Conservation (phyloP, 2,329 filamentous ascomycete species). For the Furcasterigmium sp. region DNA sequence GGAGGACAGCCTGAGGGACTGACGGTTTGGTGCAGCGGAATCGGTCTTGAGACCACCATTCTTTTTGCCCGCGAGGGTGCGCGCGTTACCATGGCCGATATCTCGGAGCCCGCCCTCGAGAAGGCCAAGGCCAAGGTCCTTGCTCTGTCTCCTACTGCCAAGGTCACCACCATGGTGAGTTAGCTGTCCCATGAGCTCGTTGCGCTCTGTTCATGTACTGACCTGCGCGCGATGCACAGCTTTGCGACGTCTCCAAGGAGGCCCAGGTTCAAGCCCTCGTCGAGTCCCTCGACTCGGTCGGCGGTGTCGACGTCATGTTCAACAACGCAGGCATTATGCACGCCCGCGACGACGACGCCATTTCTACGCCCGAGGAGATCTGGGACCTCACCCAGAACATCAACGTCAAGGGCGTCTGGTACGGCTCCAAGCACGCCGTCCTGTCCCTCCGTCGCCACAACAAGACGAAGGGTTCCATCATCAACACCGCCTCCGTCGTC, state of each 20-base stretch:
- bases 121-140: slow-evolving; percentile 72
- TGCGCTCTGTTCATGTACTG: background rate
- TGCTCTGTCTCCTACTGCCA: slow-evolving; percentile 60
- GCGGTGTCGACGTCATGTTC: slow-evolving; percentile 87
- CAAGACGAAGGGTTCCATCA: slow-evolving; percentile 76
- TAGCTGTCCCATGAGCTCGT: too few relatives aligned
- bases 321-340: slow-evolving; percentile 99
- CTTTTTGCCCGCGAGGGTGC: slow-evolving; percentile 88
- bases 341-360: slow-evolving; percentile 70
- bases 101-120: slow-evolving; percentile 71
- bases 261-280: slow-evolving; percentile 69
- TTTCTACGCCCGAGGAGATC: slow-evolving; percentile 82
- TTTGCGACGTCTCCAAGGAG: slow-evolving; percentile 80
- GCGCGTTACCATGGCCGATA: slow-evolving; percentile 78
- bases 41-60: slow-evolving; percentile 86
- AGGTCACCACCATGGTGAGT: slow-evolving; percentile 54
- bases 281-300: slow-evolving; percentile 73
- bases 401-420: slow-evolving; percentile 99
- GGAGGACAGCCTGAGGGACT: background rate
- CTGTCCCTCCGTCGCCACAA: slow-evolving; percentile 72
- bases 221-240: slow-evolving; percentile 8
- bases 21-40: slow-evolving; percentile 57
- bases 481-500: slow-evolving; percentile 89
- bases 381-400: slow-evolving; percentile 93
- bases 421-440: slow-evolving; percentile 86